phyloP scores from a whole-genome alignment of 352 stramenopile species.

The Pythium catenulatum region DNA sequence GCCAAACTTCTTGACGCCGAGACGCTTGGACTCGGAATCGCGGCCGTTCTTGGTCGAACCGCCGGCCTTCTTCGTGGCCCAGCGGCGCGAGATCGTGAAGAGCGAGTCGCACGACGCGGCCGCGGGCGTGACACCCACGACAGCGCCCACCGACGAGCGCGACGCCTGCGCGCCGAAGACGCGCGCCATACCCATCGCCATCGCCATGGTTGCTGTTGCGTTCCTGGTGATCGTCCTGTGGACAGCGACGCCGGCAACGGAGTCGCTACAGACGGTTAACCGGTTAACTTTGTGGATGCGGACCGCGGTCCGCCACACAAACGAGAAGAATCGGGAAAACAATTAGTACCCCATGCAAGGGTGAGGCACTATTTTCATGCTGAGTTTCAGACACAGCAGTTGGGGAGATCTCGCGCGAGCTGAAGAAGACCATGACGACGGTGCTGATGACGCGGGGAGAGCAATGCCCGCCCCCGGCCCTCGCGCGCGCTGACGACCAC shows the following conservation, averaged over 20 bases:
- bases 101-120: slow-evolving; percentile 66
- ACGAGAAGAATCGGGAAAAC: no score
- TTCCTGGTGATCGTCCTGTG: not conserved
- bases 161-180: slow-evolving; percentile 72
- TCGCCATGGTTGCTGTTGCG: slow-evolving; percentile 69
- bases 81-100: slow-evolving; percentile 76
- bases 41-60: slow-evolving; percentile 98
- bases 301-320: slow-evolving; percentile 45
- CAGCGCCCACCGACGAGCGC: slow-evolving; percentile 19
- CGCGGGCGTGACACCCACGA: slow-evolving; percentile 40
- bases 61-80: slow-evolving; percentile 97
- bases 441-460: not conserved
- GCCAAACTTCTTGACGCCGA: slow-evolving; percentile 98
- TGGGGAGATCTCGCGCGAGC: not conserved
- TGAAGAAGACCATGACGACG: slow-evolving; percentile 51
- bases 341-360: no score
- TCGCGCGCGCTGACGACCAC: not conserved
- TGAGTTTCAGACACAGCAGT: not conserved
- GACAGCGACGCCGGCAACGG: not conserved
- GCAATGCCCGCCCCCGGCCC: not conserved
- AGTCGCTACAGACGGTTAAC: slow-evolving; percentile 42
- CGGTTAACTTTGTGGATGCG: slow-evolving; percentile 19
- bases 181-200: slow-evolving; percentile 86
- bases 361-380: not conserved
- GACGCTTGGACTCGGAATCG: slow-evolving; percentile 97